Conservation (phyloP, 805 yeast species). For the Lipomyces yamanashiensis region DNA sequence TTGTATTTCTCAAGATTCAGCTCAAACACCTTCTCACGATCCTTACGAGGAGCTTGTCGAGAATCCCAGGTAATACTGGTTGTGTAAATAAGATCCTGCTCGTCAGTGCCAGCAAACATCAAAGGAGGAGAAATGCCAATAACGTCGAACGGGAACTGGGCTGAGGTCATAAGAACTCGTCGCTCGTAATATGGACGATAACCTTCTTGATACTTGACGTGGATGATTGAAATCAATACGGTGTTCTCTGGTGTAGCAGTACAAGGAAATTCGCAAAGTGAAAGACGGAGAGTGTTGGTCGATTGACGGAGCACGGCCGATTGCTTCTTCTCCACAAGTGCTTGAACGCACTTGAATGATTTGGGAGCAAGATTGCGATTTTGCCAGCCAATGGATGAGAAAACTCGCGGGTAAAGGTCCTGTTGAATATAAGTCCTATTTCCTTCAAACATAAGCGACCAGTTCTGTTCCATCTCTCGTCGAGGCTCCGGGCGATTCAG, state of each 20-base stretch:
- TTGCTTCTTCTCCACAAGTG: conserved; percentile 15
- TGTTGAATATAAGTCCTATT: conserved; percentile 35
- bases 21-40: conserved; percentile 19
- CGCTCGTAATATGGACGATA: conserved; percentile 35
- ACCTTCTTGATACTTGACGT: conserved; percentile 33
- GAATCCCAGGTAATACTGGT: conserved; percentile 33
- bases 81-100: conserved; percentile 25
- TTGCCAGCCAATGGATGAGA: conserved; percentile 31
- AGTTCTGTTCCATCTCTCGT: conserved; percentile 31
- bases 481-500: conserved; percentile 30
- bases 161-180: conserved; percentile 29
- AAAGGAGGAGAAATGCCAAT: conserved; percentile 34
- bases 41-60: conserved; percentile 26
- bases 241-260: conserved; percentile 34
- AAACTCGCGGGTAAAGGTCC: conserved; percentile 29
- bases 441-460: conserved; percentile 30
- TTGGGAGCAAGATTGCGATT: conserved; percentile 31
- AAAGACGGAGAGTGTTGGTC: conserved; percentile 33
- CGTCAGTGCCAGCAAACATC: conserved; percentile 32
- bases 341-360: conserved; percentile 28
- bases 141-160: conserved; percentile 33
- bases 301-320: conserved; percentile 29
- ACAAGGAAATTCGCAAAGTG: conserved; percentile 36
- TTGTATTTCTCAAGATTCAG: conserved; percentile 17
- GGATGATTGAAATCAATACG: conserved; percentile 33